Evolutionary conservation across 2,329 filamentous ascomycete genomes (phyloP).

Genomic region (Apiospora marii): DNA sequence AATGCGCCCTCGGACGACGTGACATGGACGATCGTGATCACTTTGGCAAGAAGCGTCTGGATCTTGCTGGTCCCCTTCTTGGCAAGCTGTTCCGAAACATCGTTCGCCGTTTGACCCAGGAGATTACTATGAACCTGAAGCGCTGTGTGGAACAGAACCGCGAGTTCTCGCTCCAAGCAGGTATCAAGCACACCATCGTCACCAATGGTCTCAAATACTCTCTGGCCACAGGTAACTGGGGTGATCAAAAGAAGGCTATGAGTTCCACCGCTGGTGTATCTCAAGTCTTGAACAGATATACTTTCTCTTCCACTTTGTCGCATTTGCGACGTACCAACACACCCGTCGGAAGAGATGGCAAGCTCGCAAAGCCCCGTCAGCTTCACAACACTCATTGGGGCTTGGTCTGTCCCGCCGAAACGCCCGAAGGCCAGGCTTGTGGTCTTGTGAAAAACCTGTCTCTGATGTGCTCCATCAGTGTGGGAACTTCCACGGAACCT

Average conservation of each 20-base stretch:
- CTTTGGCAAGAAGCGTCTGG: constrained; percentile 97
- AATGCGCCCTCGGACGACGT: constrained; percentile 89
- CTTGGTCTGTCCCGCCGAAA: constrained; percentile 95
- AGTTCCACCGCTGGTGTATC: constrained; percentile 96
- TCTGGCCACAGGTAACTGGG: constrained; percentile 97
- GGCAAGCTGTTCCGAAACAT: constrained; percentile 96
- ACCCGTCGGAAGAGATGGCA: constrained; percentile 95
- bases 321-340: constrained; percentile 98
- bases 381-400: constrained; percentile 99
- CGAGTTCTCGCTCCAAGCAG: constrained; percentile 89
- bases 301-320: constrained; percentile 93
- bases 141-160: constrained; percentile 88
- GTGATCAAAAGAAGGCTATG: constrained; percentile 97
- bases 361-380: constrained; percentile 96
- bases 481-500: constrained; percentile 88
- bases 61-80: constrained; percentile 91
- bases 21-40: constrained; percentile 98
- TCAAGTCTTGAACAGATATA: constrained; percentile 97
- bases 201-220: constrained; percentile 97
- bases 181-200: constrained; percentile 88
- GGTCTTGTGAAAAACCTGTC: constrained; percentile 98
- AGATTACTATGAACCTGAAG: constrained; percentile 90
- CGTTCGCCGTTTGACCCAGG: constrained; percentile 88
- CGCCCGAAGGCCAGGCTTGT: constrained; percentile 97
- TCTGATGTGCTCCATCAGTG: constrained; percentile 97